These are phyloP conservation scores for Dichotomocladium elegans DNA, from an alignment of 371 early-diverging fungal genomes.

Conservation along the genomic window DNA sequence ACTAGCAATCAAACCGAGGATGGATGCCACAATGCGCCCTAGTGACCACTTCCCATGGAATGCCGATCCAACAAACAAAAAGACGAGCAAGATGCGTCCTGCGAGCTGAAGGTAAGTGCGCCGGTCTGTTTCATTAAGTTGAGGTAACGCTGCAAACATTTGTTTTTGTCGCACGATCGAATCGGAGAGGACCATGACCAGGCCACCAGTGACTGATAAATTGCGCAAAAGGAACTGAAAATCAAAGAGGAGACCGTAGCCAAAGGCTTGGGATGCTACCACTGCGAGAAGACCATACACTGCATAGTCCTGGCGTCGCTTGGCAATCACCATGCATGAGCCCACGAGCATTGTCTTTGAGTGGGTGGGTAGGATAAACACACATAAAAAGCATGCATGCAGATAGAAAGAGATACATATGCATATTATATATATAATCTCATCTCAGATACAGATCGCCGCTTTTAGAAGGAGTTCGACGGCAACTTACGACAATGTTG, in stretches of 20 bases:
- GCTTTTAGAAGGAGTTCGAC: too few relatives aligned
- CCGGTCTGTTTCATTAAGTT: constrained; percentile 73
- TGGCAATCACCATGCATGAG: constrained; percentile 73
- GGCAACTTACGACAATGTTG: constrained; percentile 77
- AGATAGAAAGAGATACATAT: too few relatives aligned
- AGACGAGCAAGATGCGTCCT: constrained; percentile 88
- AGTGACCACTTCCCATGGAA: constrained; percentile 81
- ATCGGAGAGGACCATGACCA: constrained; percentile 87
- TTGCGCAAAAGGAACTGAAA: constrained; percentile 85
- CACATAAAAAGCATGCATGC: too few relatives aligned
- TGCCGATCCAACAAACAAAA: constrained; percentile 84
- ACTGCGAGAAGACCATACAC: constrained; percentile 77
- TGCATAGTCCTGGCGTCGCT: constrained; percentile 77
- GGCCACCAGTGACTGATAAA: constrained; percentile 87
- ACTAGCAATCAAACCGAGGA: constrained; percentile 78
- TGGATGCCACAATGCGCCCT: constrained; percentile 63
- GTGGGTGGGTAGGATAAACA: too few relatives aligned
- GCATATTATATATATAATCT: too few relatives aligned
- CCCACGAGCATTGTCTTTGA: constrained; percentile 84
- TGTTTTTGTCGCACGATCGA: constrained; percentile 55
- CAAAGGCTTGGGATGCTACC: constrained; percentile 82
- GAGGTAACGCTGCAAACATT: constrained; percentile 86
- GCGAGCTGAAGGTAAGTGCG: constrained; percentile 86
- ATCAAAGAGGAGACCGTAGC: constrained; percentile 91
- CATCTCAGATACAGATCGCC: too few relatives aligned